A percentile compares a stretch with the other conserved stretches of the same genome.
Evolutionary conservation across 2,329 filamentous ascomycete genomes (phyloP).

Genomic region (Scopulariopsis brevicaulis): DNA sequence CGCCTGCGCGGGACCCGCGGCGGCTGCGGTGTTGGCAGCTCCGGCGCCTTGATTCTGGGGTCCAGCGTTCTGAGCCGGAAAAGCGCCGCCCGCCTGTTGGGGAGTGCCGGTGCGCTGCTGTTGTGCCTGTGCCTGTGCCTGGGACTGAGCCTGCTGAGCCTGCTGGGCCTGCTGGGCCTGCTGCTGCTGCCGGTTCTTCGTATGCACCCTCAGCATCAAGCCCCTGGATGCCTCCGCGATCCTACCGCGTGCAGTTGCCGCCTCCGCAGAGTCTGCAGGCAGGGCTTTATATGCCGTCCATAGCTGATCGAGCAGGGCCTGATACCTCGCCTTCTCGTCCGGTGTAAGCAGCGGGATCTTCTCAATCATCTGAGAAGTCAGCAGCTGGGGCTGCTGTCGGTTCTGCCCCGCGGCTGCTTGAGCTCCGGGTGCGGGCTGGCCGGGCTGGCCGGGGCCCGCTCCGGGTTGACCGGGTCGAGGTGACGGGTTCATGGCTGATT

Average conservation of each 20-base stretch:
- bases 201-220: conserved; percentile 32
- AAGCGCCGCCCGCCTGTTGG: conserved; percentile 9
- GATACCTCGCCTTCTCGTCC: conserved; percentile 47
- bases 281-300: conserved; percentile 41
- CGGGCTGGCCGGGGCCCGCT: conserved; percentile 8
- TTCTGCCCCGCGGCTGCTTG: conserved; percentile 11
- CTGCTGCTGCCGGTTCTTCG: conserved; percentile 21
- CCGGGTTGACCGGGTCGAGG: background rate
- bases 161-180: conserved; percentile 14
- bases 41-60: conserved; percentile 3
- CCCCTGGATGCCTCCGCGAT: conserved; percentile 50
- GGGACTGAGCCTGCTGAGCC: conserved; percentile 10
- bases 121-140: conserved; percentile 8
- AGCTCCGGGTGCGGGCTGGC: conserved; percentile 9
- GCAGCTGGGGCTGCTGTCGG: conserved; percentile 26
- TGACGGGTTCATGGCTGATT: background rate
- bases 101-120: conserved; percentile 5
- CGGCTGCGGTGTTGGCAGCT: background rate
- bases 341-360: conserved; percentile 35
- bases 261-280: conserved; percentile 32
- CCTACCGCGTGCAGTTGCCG: conserved; percentile 41
- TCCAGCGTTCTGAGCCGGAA: conserved; percentile 10
- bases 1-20: conserved; percentile 7
- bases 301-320: conserved; percentile 39
- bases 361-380: conserved; percentile 39